A percentile compares a stretch with the other conserved stretches of the same genome.
Evolutionary conservation across 1,139 yeast species (phyloP).

Genomic region (Candida glucosophila): DNA sequence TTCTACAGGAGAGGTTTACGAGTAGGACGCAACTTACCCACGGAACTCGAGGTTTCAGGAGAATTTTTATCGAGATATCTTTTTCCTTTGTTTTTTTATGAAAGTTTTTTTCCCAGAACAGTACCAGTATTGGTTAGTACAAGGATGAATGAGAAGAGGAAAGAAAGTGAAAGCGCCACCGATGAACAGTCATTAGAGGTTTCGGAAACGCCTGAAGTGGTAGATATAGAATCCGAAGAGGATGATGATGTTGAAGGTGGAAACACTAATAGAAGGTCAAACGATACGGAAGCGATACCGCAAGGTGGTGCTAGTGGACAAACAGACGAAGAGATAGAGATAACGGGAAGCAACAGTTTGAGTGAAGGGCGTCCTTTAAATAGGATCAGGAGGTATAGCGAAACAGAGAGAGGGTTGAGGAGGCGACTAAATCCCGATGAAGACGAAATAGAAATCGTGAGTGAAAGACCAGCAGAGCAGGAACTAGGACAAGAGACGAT

Average conservation of each 20-base stretch:
- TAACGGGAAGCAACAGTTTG: constrained; percentile 4
- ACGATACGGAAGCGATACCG: constrained; percentile 2
- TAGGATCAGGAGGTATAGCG: neutral
- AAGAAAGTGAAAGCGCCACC: no score
- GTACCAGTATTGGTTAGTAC: no score
- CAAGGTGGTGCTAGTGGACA: constrained; percentile 2
- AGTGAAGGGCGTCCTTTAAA: constrained; percentile 2
- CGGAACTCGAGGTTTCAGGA: no score
- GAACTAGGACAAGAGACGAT: neutral
- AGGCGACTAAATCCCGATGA: constrained; percentile 7
- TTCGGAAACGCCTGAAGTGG: constrained; percentile 4
- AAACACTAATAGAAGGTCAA: neutral
- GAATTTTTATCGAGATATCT: no score
- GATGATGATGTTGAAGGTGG: constrained; percentile 4
- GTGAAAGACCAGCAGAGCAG: constrained; percentile 5
- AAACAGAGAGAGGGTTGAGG: constrained; percentile 3
- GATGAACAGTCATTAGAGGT: no score
- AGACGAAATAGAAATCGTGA: constrained; percentile 11
- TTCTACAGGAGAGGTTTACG: no score
- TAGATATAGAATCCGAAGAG: constrained; percentile 7
- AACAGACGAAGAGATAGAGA: constrained; percentile 6
- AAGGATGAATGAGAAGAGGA: no score
- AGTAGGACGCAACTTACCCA: no score
- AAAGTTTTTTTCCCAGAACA: no score
- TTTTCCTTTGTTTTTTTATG: no score